Evolutionary conservation across 176 grass and related monocot species (phyloP).

Genomic region (Chrysopogon serrulatus): DNA sequence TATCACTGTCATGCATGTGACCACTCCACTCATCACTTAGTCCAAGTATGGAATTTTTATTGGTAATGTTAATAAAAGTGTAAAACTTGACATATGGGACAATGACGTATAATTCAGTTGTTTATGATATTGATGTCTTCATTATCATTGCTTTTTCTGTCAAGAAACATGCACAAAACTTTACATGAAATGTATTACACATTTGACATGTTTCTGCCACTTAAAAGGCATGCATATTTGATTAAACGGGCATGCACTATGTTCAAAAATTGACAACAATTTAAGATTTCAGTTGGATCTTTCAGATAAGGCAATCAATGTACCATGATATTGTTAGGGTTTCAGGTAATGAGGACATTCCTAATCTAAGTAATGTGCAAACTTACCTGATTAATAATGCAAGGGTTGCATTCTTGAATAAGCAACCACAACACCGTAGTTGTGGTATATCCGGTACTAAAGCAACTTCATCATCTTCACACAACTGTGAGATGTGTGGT

Average conservation of each 20-base stretch:
- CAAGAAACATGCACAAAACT: background rate
- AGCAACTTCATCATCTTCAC: background rate
- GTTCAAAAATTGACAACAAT: background rate
- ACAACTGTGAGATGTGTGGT: background rate
- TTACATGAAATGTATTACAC: background rate
- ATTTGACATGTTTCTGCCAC: background rate
- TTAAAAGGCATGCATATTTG: background rate
- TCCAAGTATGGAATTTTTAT: conserved; percentile 28
- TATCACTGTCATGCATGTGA: conserved; percentile 34
- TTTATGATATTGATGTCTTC: background rate
- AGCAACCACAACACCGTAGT: background rate
- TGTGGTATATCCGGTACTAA: background rate
- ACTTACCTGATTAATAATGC: conserved; percentile 70
- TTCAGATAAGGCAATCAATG: conserved; percentile 50
- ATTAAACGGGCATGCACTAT: background rate
- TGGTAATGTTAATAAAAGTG: background rate
- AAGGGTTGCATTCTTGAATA: conserved; percentile 54
- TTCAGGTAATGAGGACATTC: conserved; percentile 35
- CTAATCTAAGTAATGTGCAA: conserved; percentile 50
- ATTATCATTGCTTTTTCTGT: background rate
- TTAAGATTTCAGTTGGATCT: background rate
- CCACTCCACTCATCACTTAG: conserved; percentile 46
- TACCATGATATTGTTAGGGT: conserved; percentile 65
- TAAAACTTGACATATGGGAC: background rate
- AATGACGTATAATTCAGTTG: background rate